Percentiles rank a stretch among this genome's conserved stretches.
Conservation (phyloP, 2,329 filamentous ascomycete species). For the Colletotrichum scovillei region DNA sequence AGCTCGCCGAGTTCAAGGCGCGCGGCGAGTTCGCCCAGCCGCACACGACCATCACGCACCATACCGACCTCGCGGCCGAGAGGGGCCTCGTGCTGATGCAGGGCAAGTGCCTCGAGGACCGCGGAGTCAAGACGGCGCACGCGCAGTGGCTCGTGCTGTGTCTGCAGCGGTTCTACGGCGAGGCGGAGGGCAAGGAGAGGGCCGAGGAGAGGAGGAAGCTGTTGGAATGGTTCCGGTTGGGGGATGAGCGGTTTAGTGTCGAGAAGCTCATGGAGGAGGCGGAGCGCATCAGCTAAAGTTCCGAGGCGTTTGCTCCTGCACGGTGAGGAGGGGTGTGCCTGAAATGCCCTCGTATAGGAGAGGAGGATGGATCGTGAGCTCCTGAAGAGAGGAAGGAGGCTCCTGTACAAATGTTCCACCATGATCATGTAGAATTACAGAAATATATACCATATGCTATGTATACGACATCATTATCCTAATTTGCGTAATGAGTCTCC, state of each 20-base stretch:
- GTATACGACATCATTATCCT: neutral
- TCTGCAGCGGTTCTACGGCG: slow-evolving; percentile 92
- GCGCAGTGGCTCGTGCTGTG: slow-evolving; percentile 93
- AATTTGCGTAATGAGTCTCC: neutral
- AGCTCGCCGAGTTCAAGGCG: slow-evolving; percentile 91
- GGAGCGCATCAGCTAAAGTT: slow-evolving; percentile 74
- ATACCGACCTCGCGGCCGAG: slow-evolving; percentile 79
- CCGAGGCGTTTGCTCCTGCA: too few relatives aligned
- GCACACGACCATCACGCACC: slow-evolving; percentile 94
- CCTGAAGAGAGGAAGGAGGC: neutral
- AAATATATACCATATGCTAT: neutral
- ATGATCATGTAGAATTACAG: neutral
- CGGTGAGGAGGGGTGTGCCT: too few relatives aligned
- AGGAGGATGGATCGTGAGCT: neutral
- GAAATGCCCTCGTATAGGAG: too few relatives aligned
- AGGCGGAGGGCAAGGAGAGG: slow-evolving; percentile 67
- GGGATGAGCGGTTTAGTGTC: slow-evolving; percentile 83
- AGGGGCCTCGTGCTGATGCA: slow-evolving; percentile 89
- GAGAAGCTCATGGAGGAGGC: slow-evolving; percentile 90
- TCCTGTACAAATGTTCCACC: neutral
- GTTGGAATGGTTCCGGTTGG: slow-evolving; percentile 83
- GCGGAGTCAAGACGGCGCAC: slow-evolving; percentile 82
- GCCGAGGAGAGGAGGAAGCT: slow-evolving; percentile 73
- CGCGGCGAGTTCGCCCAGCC: slow-evolving; percentile 90
- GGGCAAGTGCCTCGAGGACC: slow-evolving; percentile 82